phyloP scores from a whole-genome alignment of 2,329 filamentous ascomycete genomes.

The Fusarium falciforme region DNA sequence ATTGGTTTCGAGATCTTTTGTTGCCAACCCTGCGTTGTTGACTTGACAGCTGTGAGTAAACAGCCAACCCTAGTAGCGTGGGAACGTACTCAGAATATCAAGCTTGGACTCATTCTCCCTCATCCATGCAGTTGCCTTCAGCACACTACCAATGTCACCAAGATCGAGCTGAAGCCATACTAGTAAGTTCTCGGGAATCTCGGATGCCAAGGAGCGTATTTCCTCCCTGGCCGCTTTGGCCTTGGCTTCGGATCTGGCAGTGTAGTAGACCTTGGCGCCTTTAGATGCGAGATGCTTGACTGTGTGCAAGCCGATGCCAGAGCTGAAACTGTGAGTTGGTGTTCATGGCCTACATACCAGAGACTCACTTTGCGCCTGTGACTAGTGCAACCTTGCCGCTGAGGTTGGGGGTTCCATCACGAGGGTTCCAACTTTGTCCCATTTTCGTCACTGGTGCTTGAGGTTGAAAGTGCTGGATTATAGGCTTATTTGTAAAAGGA shows the following conservation, averaged over 20 bases:
- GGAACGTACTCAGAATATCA: background rate
- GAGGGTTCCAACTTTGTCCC: background rate
- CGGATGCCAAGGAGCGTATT: background rate
- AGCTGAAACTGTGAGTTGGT: background rate
- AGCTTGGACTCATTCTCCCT: background rate
- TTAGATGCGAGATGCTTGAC: background rate
- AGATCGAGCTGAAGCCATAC: background rate
- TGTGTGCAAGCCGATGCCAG: background rate
- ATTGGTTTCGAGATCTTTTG: background rate
- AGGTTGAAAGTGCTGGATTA: background rate
- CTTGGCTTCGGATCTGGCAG: background rate
- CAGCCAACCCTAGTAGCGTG: background rate
- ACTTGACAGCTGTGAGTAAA: background rate
- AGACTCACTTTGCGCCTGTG: background rate
- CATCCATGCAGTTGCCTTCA: background rate
- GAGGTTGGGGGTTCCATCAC: background rate
- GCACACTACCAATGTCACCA: background rate
- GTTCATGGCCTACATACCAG: rapidly evolving
- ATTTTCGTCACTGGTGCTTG: background rate
- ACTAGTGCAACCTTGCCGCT: background rate
- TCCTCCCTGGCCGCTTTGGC: background rate
- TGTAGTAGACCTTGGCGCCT: constrained; percentile 2
- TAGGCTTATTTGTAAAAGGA: background rate
- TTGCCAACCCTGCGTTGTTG: background rate
- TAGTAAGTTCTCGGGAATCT: background rate